Conservation (phyloP, 164 flowering plant genomes). For the Kalanchoe fedtschenkoi region DNA sequence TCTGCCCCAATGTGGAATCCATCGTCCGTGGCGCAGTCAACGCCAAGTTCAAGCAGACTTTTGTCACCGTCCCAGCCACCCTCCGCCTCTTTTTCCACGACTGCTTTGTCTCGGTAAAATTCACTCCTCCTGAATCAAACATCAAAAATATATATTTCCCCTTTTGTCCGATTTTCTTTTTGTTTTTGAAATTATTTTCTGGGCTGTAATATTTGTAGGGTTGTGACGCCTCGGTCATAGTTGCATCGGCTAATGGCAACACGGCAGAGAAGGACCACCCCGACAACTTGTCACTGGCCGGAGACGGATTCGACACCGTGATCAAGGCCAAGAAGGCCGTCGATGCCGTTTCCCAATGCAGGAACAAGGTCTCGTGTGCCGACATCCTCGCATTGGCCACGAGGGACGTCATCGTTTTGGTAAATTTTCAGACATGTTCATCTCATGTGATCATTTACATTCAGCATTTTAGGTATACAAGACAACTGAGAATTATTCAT, state of each 20-base stretch:
- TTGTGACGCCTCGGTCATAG: conserved; percentile 31
- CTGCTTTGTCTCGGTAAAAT: conserved; percentile 69
- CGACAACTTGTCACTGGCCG: conserved; percentile 29
- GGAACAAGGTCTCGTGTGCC: conserved; percentile 33
- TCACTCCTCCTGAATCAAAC: too few species aligned
- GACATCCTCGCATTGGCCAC: conserved; percentile 30
- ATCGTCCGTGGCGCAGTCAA: conserved; percentile 40
- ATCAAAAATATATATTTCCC: not conserved
- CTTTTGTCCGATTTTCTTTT: not conserved
- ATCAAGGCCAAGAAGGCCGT: conserved; percentile 31
- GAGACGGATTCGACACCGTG: conserved; percentile 35
- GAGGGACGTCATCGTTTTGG: conserved; percentile 27
- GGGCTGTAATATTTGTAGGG: conserved; percentile 19
- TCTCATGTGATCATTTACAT: too few species aligned
- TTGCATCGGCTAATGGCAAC: conserved; percentile 11
- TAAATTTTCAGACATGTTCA: too few species aligned
- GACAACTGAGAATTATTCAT: too few species aligned
- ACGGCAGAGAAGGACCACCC: conserved; percentile 32
- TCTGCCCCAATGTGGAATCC: conserved; percentile 50
- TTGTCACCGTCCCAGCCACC: conserved; percentile 55
- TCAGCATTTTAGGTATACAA: too few species aligned
- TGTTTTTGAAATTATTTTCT: not conserved
- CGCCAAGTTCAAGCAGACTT: conserved; percentile 41
- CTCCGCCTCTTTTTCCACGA: conserved; percentile 81
- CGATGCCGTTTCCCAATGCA: conserved; percentile 18